These are phyloP conservation scores for Aspergillus luchuensis DNA, from an alignment of 2,329 filamentous ascomycete genomes.

Conservation along the genomic window DNA sequence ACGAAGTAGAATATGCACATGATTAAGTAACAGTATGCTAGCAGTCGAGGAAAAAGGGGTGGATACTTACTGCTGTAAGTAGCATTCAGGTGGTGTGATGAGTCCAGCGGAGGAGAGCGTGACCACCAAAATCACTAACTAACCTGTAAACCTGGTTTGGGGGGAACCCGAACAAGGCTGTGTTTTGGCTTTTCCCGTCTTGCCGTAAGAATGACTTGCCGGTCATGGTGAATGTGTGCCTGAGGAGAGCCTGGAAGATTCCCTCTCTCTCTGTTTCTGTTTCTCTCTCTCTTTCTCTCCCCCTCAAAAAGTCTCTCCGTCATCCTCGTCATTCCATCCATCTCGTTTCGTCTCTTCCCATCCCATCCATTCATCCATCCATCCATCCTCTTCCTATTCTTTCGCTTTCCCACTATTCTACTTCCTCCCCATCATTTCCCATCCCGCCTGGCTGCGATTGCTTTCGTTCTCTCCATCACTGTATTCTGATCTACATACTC, in stretches of 20 bases:
- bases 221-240: no score
- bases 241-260: neutral
- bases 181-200: no score
- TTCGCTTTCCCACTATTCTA: neutral
- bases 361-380: neutral
- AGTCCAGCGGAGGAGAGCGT: no score
- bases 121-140: no score
- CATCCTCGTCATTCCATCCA: neutral
- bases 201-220: no score
- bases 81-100: no score
- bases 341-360: neutral
- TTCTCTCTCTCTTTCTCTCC: constrained; percentile 2
- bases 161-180: no score
- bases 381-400: neutral
- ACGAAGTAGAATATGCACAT: no score
- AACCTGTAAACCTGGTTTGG: no score
- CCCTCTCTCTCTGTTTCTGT: constrained; percentile 15
- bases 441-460: neutral
- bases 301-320: neutral
- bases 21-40: no score
- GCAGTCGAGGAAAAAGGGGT: no score
- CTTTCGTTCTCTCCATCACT: neutral
- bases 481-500: neutral
- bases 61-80: no score
- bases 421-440: neutral